Conservation (phyloP, 1,284 basidiomycete genomes). For the Apiotrichum brassicae region DNA sequence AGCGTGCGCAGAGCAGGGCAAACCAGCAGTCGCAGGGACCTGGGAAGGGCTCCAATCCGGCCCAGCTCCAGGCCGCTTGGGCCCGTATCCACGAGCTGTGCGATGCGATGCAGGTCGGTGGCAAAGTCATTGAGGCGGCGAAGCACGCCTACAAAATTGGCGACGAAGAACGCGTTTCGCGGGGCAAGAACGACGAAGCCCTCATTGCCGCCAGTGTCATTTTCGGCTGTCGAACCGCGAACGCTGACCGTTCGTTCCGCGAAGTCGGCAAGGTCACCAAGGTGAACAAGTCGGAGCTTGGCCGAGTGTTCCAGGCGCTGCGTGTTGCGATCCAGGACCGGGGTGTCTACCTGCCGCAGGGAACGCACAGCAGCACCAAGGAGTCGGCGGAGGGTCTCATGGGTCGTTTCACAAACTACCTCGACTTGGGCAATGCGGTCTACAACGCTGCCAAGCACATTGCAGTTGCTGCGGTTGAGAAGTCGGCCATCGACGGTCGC, state of each 20-base stretch:
- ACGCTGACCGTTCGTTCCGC: conserved; percentile 88
- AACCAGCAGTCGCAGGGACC: conserved; percentile 53
- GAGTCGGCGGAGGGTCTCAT: conserved; percentile 75
- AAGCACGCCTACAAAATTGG: conserved; percentile 96
- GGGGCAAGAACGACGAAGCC: conserved; percentile 80
- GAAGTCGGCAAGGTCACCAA: conserved; percentile 91
- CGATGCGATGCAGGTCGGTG: conserved; percentile 81
- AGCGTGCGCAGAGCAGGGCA: conserved; percentile 69
- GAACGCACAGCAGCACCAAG: conserved; percentile 44
- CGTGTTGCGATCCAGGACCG: conserved; percentile 21
- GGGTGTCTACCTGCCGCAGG: conserved; percentile 6
- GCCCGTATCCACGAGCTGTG: conserved; percentile 93
- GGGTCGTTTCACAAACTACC: conserved; percentile 87
- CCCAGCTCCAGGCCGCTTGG: conserved; percentile 84
- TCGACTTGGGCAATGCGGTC: conserved; percentile 37
- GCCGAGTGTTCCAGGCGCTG: conserved; percentile 74
- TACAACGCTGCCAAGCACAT: conserved; percentile 69
- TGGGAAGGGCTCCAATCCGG: conserved; percentile 74
- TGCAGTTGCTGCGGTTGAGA: conserved; percentile 69
- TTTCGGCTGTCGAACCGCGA: conserved; percentile 89
- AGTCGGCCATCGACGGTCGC: conserved; percentile 84
- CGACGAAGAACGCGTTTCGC: conserved; percentile 81
- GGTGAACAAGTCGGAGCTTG: conserved; percentile 83
- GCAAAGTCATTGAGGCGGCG: conserved; percentile 62
- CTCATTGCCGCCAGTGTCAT: conserved; percentile 98